Evolutionary conservation across 331 rosid species (phyloP), one percentile per base, ranked within the genome.

Genomic region (Spiraea crenata): DNA sequence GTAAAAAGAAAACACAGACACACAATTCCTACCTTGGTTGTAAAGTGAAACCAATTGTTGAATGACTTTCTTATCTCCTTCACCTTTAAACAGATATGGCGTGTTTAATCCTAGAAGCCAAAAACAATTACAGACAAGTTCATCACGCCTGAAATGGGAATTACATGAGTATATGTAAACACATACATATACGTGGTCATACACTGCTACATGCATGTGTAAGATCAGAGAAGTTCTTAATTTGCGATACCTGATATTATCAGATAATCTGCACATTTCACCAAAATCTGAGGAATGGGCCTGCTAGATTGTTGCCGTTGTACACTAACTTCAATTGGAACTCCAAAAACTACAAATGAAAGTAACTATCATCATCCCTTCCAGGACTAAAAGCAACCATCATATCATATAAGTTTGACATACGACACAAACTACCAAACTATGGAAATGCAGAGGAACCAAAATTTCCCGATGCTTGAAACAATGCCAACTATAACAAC

Each of bases 211-310:
- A 37, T 4, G 52, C 2, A n/a, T 47, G 12, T 63, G 47, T 10
- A 25, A 19, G 31, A 19, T 57, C 17, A 68, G 74, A 57, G 46
- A 19, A 19, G 49, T 14, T 67, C 45, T 44, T 11, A 57, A 80
- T 72, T 71, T 54, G 44, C 57, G 70, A 76, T 86, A 95, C 99
- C 99, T 82, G 97, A 95, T 80, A 89, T 56, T 73, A 91, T 63
- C 67, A 95, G 99, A 85, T 85, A 76, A 82, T 95, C 99, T 71
- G 98, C 96, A 80, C 95, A 86, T 41, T 76, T 85, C 76, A 88
- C 89, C 82, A 95, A 79, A 79, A 91, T 88, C 71, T 74, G 85
- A 67, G 99, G 99, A 86, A 95, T 81, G 37, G 81, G 89, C 69
- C 83, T 82, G 83, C 86, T 79, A 68, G 90, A 80, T 74, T 91